Percentiles rank a stretch among this genome's conserved stretches.
Conservation (phyloP, 768 basidiomycete genomes). For the Lyophyllum shimeji region DNA sequence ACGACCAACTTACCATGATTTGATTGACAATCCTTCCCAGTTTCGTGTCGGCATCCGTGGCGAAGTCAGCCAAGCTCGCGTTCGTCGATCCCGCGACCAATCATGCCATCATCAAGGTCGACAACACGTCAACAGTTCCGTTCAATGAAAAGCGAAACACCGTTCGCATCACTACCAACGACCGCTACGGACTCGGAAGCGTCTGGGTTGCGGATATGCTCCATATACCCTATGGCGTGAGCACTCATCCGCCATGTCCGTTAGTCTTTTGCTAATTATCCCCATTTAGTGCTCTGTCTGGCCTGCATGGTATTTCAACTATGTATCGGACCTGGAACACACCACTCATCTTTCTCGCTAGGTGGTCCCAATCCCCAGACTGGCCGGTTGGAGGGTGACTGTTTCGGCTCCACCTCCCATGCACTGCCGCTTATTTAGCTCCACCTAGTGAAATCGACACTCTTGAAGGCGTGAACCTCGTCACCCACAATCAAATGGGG, state of each 20-base stretch:
- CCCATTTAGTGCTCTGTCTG: constrained; percentile 64
- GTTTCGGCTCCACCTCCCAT: constrained; percentile 11
- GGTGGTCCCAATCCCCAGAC: constrained; percentile 52
- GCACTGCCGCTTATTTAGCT: not conserved
- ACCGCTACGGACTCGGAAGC: constrained; percentile 56
- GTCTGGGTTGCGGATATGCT: constrained; percentile 65
- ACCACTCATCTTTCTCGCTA: constrained; percentile 4
- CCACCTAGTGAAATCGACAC: constrained; percentile 65
- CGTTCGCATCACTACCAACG: constrained; percentile 60
- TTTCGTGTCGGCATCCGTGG: constrained; percentile 49
- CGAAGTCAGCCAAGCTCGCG: constrained; percentile 49
- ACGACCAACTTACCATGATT: not conserved
- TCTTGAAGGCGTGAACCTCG: constrained; percentile 77
- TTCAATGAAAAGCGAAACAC: constrained; percentile 63
- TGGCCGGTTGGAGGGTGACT: constrained; percentile 63
- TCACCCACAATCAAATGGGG: constrained; percentile 62
- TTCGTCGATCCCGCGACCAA: constrained; percentile 63
- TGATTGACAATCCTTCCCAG: constrained; percentile 25
- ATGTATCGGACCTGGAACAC: not conserved
- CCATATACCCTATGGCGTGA: constrained; percentile 64
- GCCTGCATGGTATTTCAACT: constrained; percentile 51
- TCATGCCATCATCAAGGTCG: constrained; percentile 76
- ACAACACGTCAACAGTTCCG: constrained; percentile 58
- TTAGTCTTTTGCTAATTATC: not conserved
- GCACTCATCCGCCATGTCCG: constrained; percentile 17